These are phyloP conservation scores for Eucalyptus sp. DNA, from an alignment of 345 rosid species.

Conservation along the genomic window DNA sequence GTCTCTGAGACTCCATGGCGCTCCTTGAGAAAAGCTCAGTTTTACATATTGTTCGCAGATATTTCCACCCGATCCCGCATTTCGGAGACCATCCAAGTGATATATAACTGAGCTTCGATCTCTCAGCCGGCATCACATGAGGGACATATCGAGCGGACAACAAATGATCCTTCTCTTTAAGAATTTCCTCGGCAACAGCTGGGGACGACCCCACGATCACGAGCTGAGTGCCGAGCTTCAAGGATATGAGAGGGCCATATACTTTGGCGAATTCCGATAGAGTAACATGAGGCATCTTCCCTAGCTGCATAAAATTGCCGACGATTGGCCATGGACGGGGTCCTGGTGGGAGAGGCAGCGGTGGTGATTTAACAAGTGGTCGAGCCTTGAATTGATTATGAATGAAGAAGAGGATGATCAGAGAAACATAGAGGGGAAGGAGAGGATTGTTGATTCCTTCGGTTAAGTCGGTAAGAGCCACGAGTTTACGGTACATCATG, in stretches of 20 bases:
- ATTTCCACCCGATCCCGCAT: conserved; percentile 18
- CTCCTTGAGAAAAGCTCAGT: conserved; percentile 13
- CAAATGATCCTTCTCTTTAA: conserved; percentile 10
- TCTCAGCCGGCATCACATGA: conserved; percentile 11
- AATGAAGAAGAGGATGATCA: conserved; percentile 1
- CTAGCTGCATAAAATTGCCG: conserved; percentile 19
- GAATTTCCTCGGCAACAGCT: conserved; percentile 18
- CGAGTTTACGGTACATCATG: neutral
- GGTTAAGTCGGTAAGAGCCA: neutral
- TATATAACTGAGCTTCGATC: conserved; percentile 5
- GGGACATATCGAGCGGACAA: conserved; percentile 23
- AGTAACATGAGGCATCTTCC: conserved; percentile 5
- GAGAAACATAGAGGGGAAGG: neutral
- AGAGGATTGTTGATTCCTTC: neutral
- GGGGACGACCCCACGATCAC: conserved; percentile 17
- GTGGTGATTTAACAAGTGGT: neutral
- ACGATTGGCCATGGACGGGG: conserved; percentile 19
- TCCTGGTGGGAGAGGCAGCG: conserved; percentile 17
- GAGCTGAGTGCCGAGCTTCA: conserved; percentile 15
- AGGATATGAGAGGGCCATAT: conserved; percentile 16
- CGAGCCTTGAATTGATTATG: neutral
- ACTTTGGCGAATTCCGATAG: conserved; percentile 2
- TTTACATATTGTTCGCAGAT: conserved; percentile 2
- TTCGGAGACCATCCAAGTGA: conserved; percentile 14
- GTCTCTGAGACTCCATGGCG: conserved; percentile 3